Conservation (phyloP, 345 rosid genomes). For the Zanthoxylum bungeanum region DNA sequence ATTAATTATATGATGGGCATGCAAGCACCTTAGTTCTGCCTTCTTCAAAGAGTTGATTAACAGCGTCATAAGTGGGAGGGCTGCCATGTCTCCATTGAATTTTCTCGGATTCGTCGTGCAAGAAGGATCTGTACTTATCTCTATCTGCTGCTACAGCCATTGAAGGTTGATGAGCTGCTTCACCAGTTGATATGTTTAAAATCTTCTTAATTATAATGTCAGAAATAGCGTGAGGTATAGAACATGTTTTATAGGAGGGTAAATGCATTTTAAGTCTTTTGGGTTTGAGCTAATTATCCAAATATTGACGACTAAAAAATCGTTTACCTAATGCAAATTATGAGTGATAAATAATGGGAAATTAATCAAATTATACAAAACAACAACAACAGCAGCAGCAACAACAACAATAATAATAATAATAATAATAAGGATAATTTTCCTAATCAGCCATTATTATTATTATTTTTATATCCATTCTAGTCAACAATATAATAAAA, state of each 20-base stretch:
- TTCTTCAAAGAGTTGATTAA: constrained; percentile 63
- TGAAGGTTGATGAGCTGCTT: constrained; percentile 12
- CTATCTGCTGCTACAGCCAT: neutral
- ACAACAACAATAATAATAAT: too few relatives aligned
- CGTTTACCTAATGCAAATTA: too few relatives aligned
- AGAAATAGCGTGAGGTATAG: neutral
- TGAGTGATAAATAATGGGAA: too few relatives aligned
- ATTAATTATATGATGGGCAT: neutral
- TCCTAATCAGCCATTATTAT: too few relatives aligned
- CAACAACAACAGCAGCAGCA: too few relatives aligned
- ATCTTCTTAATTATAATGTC: neutral
- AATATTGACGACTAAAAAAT: too few relatives aligned
- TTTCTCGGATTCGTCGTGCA: constrained; percentile 35
- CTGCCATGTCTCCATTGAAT: constrained; percentile 63
- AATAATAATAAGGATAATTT: too few relatives aligned
- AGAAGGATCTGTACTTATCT: constrained; percentile 66
- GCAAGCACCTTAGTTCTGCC: constrained; percentile 58
- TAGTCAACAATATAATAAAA: too few relatives aligned
- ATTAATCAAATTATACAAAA: too few relatives aligned
- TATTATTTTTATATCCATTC: too few relatives aligned
- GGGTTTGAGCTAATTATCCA: too few relatives aligned
- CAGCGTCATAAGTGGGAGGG: constrained; percentile 51
- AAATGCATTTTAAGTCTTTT: too few relatives aligned
- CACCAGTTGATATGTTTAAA: constrained; percentile 16
- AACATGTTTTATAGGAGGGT: neutral